A percentile compares a stretch with the other conserved stretches of the same genome.
Evolutionary conservation across 192 early-diverging fungal genomes (phyloP).

Genomic region (Kappamyces sp.): DNA sequence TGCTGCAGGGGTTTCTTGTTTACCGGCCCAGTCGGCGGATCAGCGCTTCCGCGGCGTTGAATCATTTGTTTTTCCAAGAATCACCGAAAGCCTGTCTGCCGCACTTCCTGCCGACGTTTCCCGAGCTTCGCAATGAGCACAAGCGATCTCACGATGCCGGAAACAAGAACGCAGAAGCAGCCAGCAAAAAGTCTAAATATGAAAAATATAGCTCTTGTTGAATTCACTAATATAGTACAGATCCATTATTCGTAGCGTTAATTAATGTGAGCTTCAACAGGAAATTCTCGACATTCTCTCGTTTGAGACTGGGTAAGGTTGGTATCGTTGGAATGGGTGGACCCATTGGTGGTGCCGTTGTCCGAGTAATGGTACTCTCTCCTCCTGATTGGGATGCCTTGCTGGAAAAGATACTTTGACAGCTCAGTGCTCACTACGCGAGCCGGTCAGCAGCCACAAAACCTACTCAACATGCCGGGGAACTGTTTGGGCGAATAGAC

Average conservation of each 20-base stretch:
- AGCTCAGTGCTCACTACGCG: constrained; percentile 30
- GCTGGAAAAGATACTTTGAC: constrained; percentile 25
- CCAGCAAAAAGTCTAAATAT: too few species aligned
- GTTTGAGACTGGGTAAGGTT: too few species aligned
- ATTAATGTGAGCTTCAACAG: too few species aligned
- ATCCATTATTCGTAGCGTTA: too few species aligned
- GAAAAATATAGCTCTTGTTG: too few species aligned
- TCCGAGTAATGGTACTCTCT: constrained; percentile 9
- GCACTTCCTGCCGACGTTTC: constrained; percentile 48
- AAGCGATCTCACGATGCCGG: background rate
- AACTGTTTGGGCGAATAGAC: constrained; percentile 33
- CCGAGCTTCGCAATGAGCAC: constrained; percentile 44
- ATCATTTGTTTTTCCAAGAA: constrained; percentile 74
- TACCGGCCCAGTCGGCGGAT: constrained; percentile 77
- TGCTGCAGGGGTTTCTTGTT: constrained; percentile 63
- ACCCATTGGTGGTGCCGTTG: background rate
- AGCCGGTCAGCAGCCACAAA: too few species aligned
- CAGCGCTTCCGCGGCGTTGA: constrained; percentile 67
- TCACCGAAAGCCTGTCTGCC: constrained; percentile 48
- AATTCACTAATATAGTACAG: too few species aligned
- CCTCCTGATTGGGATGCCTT: constrained; percentile 30
- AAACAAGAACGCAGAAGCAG: background rate
- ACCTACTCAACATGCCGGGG: constrained; percentile 34
- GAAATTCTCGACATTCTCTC: too few species aligned
- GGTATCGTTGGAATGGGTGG: background rate